Conservation (phyloP, 352 stramenopile genomes). For the Globisporangium carolinianum region DNA sequence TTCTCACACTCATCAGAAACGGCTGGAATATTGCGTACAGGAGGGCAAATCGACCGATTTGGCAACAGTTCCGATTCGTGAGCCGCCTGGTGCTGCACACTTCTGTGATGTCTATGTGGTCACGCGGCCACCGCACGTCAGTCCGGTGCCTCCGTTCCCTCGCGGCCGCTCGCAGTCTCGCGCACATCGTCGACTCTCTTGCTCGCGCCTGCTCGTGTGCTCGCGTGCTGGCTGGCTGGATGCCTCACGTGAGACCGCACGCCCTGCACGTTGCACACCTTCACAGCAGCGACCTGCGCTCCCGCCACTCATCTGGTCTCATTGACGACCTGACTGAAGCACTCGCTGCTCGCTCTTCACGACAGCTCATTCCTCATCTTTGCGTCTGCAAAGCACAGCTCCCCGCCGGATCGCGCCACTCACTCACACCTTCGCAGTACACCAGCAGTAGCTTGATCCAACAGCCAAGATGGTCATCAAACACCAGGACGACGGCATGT, state of each 20-base stretch:
- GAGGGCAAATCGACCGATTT: neutral
- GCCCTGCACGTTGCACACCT: too few relatives aligned
- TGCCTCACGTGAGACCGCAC: neutral
- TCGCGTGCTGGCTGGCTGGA: neutral
- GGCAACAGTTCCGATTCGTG: too few relatives aligned
- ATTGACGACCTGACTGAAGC: neutral
- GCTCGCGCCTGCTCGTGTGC: neutral
- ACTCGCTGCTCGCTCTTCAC: neutral
- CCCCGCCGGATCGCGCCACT: neutral
- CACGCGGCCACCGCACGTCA: neutral
- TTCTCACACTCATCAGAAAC: too few relatives aligned
- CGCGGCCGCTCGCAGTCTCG: neutral
- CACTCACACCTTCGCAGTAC: neutral
- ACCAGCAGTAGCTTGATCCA: neutral
- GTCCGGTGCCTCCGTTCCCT: neutral
- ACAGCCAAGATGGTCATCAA: neutral
- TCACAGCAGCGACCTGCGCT: too few relatives aligned
- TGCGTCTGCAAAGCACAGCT: slow-evolving; percentile 2
- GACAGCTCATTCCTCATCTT: slow-evolving; percentile 10
- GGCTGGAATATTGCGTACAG: neutral
- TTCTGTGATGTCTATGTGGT: neutral
- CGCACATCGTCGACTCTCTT: neutral
- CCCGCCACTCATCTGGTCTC: neutral
- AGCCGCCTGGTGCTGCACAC: neutral
- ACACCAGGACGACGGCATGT: neutral